A percentile compares a stretch with the other conserved stretches of the same genome.
These are phyloP conservation scores for Suhomyces bokatorum DNA, from an alignment of 1,139 yeast species.

Conservation along the genomic window DNA sequence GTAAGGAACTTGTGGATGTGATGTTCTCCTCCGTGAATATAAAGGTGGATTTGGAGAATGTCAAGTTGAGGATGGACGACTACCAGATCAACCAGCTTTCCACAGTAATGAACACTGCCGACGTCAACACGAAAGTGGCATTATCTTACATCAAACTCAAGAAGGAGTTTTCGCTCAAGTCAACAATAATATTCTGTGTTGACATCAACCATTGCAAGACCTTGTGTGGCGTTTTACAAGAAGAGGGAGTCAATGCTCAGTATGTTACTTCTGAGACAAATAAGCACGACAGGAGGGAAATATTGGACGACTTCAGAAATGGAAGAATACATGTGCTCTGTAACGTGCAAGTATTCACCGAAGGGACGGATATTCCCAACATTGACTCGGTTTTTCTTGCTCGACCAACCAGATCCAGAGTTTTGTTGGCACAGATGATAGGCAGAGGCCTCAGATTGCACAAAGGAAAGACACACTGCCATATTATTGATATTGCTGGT, in stretches of 20 bases:
- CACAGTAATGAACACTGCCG: slow-evolving; percentile 52
- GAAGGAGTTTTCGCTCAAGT: slow-evolving; percentile 42
- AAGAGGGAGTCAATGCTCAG: slow-evolving; percentile 67
- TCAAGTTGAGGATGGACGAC: slow-evolving; percentile 46
- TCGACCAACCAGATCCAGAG: slow-evolving; percentile 77
- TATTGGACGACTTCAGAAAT: slow-evolving; percentile 57
- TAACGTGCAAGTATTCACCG: slow-evolving; percentile 90
- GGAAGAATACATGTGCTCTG: slow-evolving; percentile 73
- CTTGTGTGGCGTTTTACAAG: slow-evolving; percentile 55
- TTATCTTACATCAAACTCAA: slow-evolving; percentile 55
- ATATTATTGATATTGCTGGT: slow-evolving; percentile 76
- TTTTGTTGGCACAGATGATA: slow-evolving; percentile 79
- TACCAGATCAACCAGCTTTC: slow-evolving; percentile 56
- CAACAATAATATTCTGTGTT: slow-evolving; percentile 79
- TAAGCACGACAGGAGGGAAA: slow-evolving; percentile 48
- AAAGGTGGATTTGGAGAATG: slow-evolving; percentile 37
- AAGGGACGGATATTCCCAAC: slow-evolving; percentile 93
- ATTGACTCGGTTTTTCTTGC: slow-evolving; percentile 80
- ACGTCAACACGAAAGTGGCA: slow-evolving; percentile 56
- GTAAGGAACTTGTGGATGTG: slow-evolving; percentile 71
- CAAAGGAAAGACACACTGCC: slow-evolving; percentile 63
- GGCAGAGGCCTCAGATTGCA: slow-evolving; percentile 82
- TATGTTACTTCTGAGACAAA: slow-evolving; percentile 72
- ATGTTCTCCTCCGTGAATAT: slow-evolving; percentile 59
- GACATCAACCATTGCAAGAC: slow-evolving; percentile 65